phyloP scores from a whole-genome alignment of 2,329 filamentous ascomycete genomes.

The Macrophomina phaseolina region DNA sequence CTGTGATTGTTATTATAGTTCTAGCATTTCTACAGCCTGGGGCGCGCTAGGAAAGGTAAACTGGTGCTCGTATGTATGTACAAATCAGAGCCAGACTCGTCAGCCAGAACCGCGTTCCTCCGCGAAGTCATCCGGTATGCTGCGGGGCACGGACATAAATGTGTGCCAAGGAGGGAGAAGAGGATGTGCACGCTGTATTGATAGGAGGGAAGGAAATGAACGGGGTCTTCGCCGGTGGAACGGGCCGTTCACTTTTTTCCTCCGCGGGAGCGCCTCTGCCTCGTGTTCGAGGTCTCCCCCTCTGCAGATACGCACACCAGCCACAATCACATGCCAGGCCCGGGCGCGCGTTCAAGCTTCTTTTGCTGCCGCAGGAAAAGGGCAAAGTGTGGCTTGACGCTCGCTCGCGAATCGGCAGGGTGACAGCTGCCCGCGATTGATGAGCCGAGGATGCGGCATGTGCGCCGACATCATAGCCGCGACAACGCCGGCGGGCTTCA shows the following conservation, averaged over 20 bases:
- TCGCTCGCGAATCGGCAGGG: slow-evolving; percentile 5
- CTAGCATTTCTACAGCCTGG: background rate
- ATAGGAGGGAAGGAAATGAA: background rate
- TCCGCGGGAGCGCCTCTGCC: background rate
- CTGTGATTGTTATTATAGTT: background rate
- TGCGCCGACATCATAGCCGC: slow-evolving; percentile 25
- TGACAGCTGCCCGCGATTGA: background rate
- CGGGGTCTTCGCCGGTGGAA: background rate
- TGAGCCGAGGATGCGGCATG: slow-evolving; percentile 26
- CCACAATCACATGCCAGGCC: slow-evolving; percentile 27
- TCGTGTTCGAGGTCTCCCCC: background rate
- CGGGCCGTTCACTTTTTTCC: background rate
- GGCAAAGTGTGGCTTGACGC: slow-evolving; percentile 6
- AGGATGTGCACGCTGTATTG: background rate
- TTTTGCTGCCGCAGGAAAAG: background rate
- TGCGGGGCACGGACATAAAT: background rate
- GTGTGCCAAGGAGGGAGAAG: background rate
- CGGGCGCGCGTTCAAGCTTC: background rate
- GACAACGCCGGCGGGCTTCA: background rate
- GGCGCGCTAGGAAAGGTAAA: no score
- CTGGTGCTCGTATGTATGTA: no score
- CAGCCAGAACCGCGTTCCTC: background rate
- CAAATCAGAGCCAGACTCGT: background rate
- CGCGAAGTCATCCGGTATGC: background rate
- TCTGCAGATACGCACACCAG: background rate